A percentile compares a stretch with the other conserved stretches of the same genome.
phyloP scores from a whole-genome alignment of 306 rosid species.

The Casuarina cunninghamiana region DNA sequence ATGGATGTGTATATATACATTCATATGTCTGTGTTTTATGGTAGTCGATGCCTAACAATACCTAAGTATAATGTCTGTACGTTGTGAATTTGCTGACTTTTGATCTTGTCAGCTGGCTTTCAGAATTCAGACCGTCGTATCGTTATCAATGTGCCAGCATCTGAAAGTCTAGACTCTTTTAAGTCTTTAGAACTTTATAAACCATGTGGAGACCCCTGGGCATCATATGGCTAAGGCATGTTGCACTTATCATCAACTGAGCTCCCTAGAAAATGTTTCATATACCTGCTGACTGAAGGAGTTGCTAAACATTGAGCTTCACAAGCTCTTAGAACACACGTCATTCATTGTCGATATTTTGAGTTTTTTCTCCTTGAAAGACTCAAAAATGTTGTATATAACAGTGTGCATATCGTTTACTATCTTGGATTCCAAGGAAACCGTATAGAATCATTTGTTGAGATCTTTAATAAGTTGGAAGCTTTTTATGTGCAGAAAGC shows the following conservation, averaged over 20 bases:
- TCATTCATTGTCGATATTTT: neutral
- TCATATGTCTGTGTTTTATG: neutral
- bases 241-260: conserved; percentile 14
- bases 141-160: neutral
- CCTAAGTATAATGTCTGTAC: neutral
- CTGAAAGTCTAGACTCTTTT: neutral
- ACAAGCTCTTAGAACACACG: neutral
- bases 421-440: neutral
- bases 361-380: neutral
- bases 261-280: conserved; percentile 1
- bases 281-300: conserved; percentile 2
- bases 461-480: conserved; percentile 24
- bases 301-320: neutral
- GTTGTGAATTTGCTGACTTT: neutral
- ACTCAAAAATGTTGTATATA: neutral
- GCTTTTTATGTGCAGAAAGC: conserved; percentile 65
- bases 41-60: neutral
- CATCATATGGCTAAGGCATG: conserved; percentile 12
- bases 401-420: neutral
- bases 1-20: neutral
- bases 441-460: neutral
- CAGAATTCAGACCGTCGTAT: neutral
- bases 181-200: conserved; percentile 15
- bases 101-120: neutral
- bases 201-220: neutral